A percentile compares a stretch with the other conserved stretches of the same genome.
These are phyloP conservation scores for Fraxinus velutina DNA, from an alignment of 305 asterid species.

Conservation along the genomic window DNA sequence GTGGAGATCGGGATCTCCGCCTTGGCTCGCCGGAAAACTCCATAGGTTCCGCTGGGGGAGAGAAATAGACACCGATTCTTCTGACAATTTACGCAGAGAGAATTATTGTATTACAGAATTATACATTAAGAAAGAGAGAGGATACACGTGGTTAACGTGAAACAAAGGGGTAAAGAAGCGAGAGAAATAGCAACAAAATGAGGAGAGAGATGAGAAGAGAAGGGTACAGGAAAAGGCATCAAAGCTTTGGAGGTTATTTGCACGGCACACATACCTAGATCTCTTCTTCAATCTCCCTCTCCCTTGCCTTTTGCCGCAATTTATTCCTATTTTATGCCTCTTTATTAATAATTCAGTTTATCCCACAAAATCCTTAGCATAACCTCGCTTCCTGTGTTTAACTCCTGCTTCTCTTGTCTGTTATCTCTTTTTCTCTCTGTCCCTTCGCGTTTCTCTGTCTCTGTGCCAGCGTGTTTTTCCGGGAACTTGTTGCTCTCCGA, in stretches of 20 bases:
- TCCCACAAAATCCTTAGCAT: constrained; percentile 19
- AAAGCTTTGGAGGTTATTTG: constrained; percentile 60
- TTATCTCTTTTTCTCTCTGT: constrained; percentile 13
- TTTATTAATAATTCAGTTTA: constrained; percentile 36
- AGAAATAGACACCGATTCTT: constrained; percentile 19
- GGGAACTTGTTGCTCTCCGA: constrained; percentile 1
- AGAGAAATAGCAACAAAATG: constrained; percentile 32
- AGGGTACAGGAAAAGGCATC: constrained; percentile 45
- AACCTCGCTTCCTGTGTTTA: constrained; percentile 12
- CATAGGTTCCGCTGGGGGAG: constrained; percentile 27
- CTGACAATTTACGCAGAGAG: constrained; percentile 29
- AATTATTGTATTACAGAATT: constrained; percentile 20
- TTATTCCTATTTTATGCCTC: constrained; percentile 49
- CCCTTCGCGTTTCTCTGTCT: constrained; percentile 23
- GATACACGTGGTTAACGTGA: constrained; percentile 73
- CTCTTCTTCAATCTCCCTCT: constrained; percentile 63
- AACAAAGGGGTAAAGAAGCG: constrained; percentile 58
- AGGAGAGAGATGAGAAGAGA: constrained; percentile 45
- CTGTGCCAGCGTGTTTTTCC: not conserved
- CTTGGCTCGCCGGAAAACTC: constrained; percentile 39
- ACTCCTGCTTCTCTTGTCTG: constrained; percentile 24
- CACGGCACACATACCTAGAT: constrained; percentile 90
- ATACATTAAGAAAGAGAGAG: not conserved
- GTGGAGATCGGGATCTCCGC: constrained; percentile 63
- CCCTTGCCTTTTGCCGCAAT: constrained; percentile 75